Percentiles rank a stretch among this genome's conserved stretches.
phyloP scores from a whole-genome alignment of 306 rosid species.

The Citrullus mucosospermus region DNA sequence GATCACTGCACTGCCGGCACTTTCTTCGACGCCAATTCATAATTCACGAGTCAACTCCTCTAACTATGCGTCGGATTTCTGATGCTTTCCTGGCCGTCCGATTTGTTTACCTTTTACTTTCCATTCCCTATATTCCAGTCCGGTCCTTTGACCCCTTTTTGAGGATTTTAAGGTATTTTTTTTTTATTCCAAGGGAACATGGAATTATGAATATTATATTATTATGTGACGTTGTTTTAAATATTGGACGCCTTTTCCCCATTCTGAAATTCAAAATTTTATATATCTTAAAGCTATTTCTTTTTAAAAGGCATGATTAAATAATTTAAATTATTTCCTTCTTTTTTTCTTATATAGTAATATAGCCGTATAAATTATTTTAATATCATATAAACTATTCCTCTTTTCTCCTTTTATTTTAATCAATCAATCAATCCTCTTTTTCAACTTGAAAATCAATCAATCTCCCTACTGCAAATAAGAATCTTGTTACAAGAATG shows the following conservation, averaged over 20 bases:
- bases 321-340: background rate
- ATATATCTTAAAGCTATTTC: background rate
- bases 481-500: background rate
- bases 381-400: background rate
- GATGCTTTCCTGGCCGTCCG: background rate
- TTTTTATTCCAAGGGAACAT: background rate
- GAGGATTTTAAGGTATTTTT: background rate
- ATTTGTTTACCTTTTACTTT: background rate
- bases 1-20: background rate
- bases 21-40: background rate
- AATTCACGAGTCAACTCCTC: constrained; percentile 1
- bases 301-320: background rate
- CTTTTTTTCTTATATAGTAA: background rate
- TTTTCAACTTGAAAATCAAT: no score
- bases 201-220: background rate
- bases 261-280: background rate
- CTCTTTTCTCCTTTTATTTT: background rate
- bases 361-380: background rate
- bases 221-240: background rate
- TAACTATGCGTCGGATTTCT: background rate
- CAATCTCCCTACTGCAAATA: background rate
- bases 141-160: background rate
- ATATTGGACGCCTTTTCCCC: background rate
- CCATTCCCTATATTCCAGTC: background rate
- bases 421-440: background rate